These are phyloP conservation scores for Xylaria sp. DNA, from an alignment of 2,329 filamentous ascomycete species.

Conservation along the genomic window DNA sequence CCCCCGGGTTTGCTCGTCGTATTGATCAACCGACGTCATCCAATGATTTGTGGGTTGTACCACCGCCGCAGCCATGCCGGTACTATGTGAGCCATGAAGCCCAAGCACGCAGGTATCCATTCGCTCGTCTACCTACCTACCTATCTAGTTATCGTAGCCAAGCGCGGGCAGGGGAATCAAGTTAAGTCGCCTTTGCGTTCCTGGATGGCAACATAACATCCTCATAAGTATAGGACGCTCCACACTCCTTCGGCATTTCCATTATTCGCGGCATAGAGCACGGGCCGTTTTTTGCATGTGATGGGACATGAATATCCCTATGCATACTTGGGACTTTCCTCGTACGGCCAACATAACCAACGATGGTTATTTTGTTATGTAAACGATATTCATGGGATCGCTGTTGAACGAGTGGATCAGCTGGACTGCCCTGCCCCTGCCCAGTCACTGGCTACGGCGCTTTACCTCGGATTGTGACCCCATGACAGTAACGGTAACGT, in stretches of 20 bases:
- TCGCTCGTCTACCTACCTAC: no score
- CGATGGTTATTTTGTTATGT: slow-evolving; percentile 22
- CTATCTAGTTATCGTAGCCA: no score
- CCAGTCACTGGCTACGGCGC: no score
- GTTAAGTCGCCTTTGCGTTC: neutral
- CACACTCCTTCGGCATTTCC: slow-evolving; percentile 10
- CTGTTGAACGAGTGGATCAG: neutral
- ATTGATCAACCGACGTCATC: slow-evolving; percentile 11
- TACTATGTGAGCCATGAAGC: slow-evolving; percentile 1
- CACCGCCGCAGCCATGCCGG: neutral
- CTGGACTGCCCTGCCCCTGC: no score
- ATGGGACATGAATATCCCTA: slow-evolving; percentile 5
- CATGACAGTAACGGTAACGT: neutral
- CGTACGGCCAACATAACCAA: neutral
- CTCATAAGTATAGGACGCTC: no score
- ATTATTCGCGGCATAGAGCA: neutral
- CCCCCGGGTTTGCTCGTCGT: neutral
- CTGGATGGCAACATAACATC: neutral
- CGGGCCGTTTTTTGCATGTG: slow-evolving; percentile 27
- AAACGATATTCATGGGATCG: slow-evolving; percentile 5
- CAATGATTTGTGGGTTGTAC: slow-evolving; percentile 1
- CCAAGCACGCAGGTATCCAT: neutral
- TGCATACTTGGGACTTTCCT: neutral
- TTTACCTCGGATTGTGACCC: slow-evolving; percentile 12
- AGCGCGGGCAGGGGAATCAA: neutral